Conservation (phyloP, 2,329 filamentous ascomycete species). For the Nothophaeocryptopus gaeumannii region DNA sequence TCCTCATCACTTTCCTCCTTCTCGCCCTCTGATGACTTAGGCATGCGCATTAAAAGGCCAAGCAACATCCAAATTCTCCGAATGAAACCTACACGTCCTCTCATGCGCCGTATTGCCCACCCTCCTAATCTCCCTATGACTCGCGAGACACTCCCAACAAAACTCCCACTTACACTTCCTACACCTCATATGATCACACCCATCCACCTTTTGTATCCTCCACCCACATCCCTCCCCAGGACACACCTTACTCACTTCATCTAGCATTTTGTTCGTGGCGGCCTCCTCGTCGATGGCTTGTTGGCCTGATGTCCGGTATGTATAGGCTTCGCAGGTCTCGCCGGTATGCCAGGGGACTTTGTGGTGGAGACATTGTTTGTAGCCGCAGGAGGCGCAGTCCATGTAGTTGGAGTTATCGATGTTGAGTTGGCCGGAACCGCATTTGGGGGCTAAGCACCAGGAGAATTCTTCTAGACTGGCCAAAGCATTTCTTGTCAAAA, state of each 20-base stretch:
- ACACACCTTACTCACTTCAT: slow-evolving; percentile 38
- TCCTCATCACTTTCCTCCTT: no score
- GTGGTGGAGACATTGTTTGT: slow-evolving; percentile 38
- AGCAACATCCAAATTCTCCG: slow-evolving; percentile 26
- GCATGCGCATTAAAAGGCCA: slow-evolving; percentile 43
- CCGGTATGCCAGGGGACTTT: slow-evolving; percentile 38
- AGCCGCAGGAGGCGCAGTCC: slow-evolving; percentile 37
- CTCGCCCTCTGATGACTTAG: slow-evolving; percentile 35
- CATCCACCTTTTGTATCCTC: slow-evolving; percentile 40
- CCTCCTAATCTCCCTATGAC: slow-evolving; percentile 27
- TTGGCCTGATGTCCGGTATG: slow-evolving; percentile 30
- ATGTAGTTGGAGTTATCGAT: slow-evolving; percentile 36
- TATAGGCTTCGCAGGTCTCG: slow-evolving; percentile 42
- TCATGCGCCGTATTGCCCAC: slow-evolving; percentile 31
- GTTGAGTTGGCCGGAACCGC: slow-evolving; percentile 55
- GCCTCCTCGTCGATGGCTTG: slow-evolving; percentile 28
- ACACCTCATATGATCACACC: slow-evolving; percentile 43
- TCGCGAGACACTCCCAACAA: slow-evolving; percentile 39
- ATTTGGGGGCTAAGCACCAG: slow-evolving; percentile 53
- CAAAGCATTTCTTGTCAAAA: slow-evolving; percentile 46
- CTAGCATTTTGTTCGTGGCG: slow-evolving; percentile 31
- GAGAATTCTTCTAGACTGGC: slow-evolving; percentile 47
- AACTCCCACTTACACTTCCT: slow-evolving; percentile 40
- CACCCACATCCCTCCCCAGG: slow-evolving; percentile 36
- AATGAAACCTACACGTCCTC: slow-evolving; percentile 31